These are phyloP conservation scores for Tricholoma furcatifolium DNA, from an alignment of 768 basidiomycete species.

Conservation along the genomic window DNA sequence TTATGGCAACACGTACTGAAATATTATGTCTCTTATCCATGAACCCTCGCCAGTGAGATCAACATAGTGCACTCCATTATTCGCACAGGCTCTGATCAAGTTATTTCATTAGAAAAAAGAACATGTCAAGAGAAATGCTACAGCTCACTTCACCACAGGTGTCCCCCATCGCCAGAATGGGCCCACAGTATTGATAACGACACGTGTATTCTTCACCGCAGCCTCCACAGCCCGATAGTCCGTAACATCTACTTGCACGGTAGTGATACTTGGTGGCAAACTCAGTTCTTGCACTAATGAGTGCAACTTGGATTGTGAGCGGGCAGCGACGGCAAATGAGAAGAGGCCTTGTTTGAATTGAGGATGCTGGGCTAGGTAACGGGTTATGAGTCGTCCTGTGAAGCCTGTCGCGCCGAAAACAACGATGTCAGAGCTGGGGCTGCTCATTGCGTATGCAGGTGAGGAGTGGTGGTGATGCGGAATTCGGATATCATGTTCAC, in stretches of 20 bases:
- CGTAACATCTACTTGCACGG: slow-evolving; percentile 60
- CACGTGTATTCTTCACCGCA: slow-evolving; percentile 54
- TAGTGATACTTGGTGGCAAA: slow-evolving; percentile 41
- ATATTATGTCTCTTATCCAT: slow-evolving; percentile 66
- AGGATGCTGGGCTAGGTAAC: slow-evolving; percentile 66
- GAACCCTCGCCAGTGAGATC: slow-evolving; percentile 77
- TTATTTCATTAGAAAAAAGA: background rate
- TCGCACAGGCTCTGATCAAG: slow-evolving; percentile 63
- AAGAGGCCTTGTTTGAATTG: slow-evolving; percentile 48
- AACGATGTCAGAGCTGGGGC: slow-evolving; percentile 47
- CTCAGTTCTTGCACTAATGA: slow-evolving; percentile 45
- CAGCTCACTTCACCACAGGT: slow-evolving; percentile 62
- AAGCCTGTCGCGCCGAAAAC: slow-evolving; percentile 78
- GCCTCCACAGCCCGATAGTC: slow-evolving; percentile 50
- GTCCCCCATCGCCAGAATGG: slow-evolving; percentile 74
- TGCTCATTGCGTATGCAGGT: slow-evolving; percentile 24
- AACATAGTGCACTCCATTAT: slow-evolving; percentile 77
- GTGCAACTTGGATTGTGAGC: slow-evolving; percentile 63
- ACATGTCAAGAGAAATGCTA: background rate
- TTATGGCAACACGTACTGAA: slow-evolving; percentile 38
- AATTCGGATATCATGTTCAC: background rate
- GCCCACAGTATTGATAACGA: slow-evolving; percentile 78
- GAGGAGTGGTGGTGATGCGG: background rate
- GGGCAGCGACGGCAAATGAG: slow-evolving; percentile 67
- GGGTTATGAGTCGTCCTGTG: slow-evolving; percentile 66